Base-by-base conservation (phyloP, 1,139 yeast species). In the Sugiyamaella grinbergsii region DNA sequence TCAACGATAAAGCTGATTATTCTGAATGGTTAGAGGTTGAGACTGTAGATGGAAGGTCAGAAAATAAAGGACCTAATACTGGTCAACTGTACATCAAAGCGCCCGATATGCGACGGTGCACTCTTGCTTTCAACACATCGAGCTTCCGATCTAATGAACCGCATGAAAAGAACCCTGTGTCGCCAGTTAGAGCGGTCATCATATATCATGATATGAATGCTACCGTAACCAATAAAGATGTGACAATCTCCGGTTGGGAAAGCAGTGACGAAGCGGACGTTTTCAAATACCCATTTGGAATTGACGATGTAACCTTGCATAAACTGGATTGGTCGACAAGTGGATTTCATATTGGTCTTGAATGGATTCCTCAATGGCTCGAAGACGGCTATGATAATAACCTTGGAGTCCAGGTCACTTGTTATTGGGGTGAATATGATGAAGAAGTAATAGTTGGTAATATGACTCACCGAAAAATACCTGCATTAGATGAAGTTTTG, bases 361-460 rank as follows among this genome's bases (percentile, higher is more conserved):
- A 85, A 62, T 88, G 96, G 96, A 73, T 85, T 38, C 95, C 95
- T 3, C 77, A 77, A 52, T 73, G 83, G 53, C 74, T 79, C 55
- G 80, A 78, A 34, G 73, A 72, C 45, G 69, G 74, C 66, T 49
- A 40, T 22, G 58, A 59, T 42, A 57, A 61, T 28, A 45, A 58
- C 7, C 58, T 88, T 51, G 84, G 83, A 1, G 73, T 87, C 1
- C 68, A 71, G 7, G 74, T 87, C 3, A 72, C 77, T 23, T 88
- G 96, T 63, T 79, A 71, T 60, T 87, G 94, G 94, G 83, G 85
- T 8, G 94, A 87, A 57, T 77, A 79, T 61, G 82, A 78, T 38
- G 71, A 72, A 3, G 71, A 70, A 33, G 60, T 74, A 1, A 67
- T 74, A 4, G 63, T 68, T 13, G 46, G 19, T 32, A 58, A 55